Base-by-base conservation (phyloP, 768 basidiomycete species). In the Boletus subcaerulescens region DNA sequence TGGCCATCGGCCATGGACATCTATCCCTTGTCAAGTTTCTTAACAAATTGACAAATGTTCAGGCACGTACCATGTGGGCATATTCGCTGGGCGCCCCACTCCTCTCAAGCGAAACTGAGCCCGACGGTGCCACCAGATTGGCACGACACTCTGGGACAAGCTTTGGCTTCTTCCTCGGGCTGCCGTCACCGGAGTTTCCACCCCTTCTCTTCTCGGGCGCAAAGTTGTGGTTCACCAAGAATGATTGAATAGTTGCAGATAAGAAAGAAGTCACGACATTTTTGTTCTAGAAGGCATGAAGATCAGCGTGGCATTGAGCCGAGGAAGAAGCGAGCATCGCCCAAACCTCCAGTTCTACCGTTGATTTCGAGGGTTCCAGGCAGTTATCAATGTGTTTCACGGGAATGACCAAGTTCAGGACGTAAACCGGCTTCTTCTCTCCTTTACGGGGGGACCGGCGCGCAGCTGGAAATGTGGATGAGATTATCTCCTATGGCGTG, bases 401-500 rank as follows among this genome's bases (percentile, higher is more conserved):
- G 42, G 91, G 84, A 18, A 94, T 71, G 10, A 74, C 77, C 55
- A 98, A 65, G 65, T 91, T 85, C 45, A 98, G 74, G 44, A 93
- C 87, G 67, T 90, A 98, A 56, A 93, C 83, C 5, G 93, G 85
- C 67, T 82, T 83, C 69, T 84, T 85, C 65, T 93, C 91, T 22
- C 74, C 69, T 71, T 90, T 93, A 39, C 87, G 83, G 32, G 93
- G 89, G 33, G 93, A 89, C 33, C 87, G 79, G 55, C 89, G 82
- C 42, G 65, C 65, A 47, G 73, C 89, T 90, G 53, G 36, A 50
- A 56, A 47, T 14, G 18, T 52, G 13, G 52, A 42, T 45, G 49
- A 62, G 60, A 48, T 18, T 5, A 17, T 38, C 53, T 54, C 58
- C 60, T 51, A 52, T 44, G 50, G 59, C 22, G 49, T 24, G 43